A percentile compares a stretch with the other conserved stretches of the same genome.
These are phyloP conservation scores for Scenedesmus sp. DNA, from an alignment of 163 green algal genomes.

Conservation along the genomic window DNA sequence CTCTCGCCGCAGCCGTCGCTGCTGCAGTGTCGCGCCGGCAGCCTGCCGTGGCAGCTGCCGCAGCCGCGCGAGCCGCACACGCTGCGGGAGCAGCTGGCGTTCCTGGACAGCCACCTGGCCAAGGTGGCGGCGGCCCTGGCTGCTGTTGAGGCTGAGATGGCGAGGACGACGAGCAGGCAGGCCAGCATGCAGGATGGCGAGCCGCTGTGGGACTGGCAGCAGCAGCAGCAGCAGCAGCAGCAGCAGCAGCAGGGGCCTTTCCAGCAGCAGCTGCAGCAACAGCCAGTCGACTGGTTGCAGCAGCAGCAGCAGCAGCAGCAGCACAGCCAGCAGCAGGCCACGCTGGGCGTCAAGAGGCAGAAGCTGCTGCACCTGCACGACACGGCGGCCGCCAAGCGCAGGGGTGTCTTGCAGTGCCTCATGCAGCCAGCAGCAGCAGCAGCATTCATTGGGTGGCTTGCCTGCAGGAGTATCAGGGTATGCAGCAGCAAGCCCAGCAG, in stretches of 20 bases:
- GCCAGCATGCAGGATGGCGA: background rate
- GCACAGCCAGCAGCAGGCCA: background rate
- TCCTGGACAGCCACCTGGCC: background rate
- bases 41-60: background rate
- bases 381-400: background rate
- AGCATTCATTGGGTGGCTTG: background rate
- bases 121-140: background rate
- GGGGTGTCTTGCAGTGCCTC: background rate
- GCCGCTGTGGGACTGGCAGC: background rate
- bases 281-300: background rate
- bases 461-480: background rate
- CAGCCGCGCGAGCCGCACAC: background rate
- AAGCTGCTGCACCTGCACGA: background rate
- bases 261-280: background rate
- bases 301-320: background rate
- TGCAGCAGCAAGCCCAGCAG: background rate
- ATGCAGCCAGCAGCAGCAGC: background rate
- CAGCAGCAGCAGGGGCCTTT: slow-evolving; percentile 1
- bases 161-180: background rate
- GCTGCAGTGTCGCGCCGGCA: background rate
- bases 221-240: background rate
- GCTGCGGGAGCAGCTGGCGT: background rate
- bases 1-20: background rate
- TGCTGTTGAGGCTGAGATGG: background rate
- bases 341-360: slow-evolving; percentile 7